A percentile compares a stretch with the other conserved stretches of the same genome.
Conservation (phyloP, 768 basidiomycete species). For the Gloeostereum incarnatum region DNA sequence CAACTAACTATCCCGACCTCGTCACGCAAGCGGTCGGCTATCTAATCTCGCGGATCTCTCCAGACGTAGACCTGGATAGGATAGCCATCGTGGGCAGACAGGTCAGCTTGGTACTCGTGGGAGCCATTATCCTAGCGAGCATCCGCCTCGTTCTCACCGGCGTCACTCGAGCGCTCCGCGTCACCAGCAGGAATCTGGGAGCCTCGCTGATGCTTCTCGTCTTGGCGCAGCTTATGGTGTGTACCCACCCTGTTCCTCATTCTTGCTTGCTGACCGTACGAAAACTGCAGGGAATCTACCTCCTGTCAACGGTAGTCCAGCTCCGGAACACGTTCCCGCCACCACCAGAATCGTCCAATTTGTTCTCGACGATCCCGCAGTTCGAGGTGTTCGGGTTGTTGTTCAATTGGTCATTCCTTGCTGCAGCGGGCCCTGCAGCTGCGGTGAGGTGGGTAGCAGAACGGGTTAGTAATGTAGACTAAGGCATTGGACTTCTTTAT, state of each 20-base stretch:
- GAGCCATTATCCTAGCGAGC: constrained; percentile 66
- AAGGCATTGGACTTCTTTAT: too few species aligned
- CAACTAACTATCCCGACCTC: too few species aligned
- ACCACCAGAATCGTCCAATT: constrained; percentile 30
- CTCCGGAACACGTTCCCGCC: constrained; percentile 76
- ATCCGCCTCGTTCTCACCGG: constrained; percentile 62
- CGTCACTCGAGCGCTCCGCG: constrained; percentile 54
- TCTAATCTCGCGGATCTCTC: too few species aligned
- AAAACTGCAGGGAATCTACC: constrained; percentile 64
- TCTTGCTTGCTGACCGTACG: constrained; percentile 2
- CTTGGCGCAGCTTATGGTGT: constrained; percentile 78
- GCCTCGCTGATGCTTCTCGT: constrained; percentile 71
- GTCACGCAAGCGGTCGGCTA: too few species aligned
- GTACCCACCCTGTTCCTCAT: constrained; percentile 9
- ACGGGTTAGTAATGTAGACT: too few species aligned
- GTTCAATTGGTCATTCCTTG: constrained; percentile 67
- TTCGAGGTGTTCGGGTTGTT: constrained; percentile 67
- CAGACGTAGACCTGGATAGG: too few species aligned
- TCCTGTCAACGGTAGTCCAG: constrained; percentile 77
- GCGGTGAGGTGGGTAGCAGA: constrained; percentile 48
- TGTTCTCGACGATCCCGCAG: constrained; percentile 66
- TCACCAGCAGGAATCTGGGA: constrained; percentile 60
- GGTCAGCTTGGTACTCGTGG: constrained; percentile 60
- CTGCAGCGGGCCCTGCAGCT: constrained; percentile 41
- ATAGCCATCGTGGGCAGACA: too few species aligned